Percentiles rank a stretch among this genome's conserved stretches.
These are phyloP conservation scores for Pseudocercospora eumusae DNA, from an alignment of 2,329 filamentous ascomycete species.

Conservation along the genomic window DNA sequence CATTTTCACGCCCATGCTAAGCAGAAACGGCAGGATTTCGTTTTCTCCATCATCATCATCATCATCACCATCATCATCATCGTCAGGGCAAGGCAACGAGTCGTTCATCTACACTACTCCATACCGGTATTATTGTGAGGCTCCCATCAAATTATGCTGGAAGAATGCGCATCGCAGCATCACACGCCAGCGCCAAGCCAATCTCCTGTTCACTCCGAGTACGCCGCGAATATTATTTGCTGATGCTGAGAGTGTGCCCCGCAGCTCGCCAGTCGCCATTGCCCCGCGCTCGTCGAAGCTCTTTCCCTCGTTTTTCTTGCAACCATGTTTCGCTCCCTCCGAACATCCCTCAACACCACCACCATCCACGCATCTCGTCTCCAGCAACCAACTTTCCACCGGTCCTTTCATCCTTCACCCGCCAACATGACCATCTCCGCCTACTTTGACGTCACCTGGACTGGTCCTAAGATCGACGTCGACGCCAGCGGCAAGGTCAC, in stretches of 20 bases:
- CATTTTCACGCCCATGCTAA: conserved; percentile 8
- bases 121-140: too few species aligned
- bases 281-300: conserved; percentile 7
- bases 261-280: background rate
- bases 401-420: conserved; percentile 64
- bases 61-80: too few species aligned
- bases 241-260: background rate
- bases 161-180: too few species aligned
- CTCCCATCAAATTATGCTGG: too few species aligned
- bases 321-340: conserved; percentile 23
- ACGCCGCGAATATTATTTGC: background rate
- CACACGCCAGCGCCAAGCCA: conserved; percentile 1
- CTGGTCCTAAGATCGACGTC: conserved; percentile 69
- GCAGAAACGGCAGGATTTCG: conserved; percentile 1
- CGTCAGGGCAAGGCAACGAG: too few species aligned
- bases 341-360: conserved; percentile 31
- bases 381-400: conserved; percentile 40
- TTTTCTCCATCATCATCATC: conserved; percentile 17
- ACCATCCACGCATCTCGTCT: conserved; percentile 35
- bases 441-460: conserved; percentile 55
- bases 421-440: conserved; percentile 74
- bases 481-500: conserved; percentile 56
- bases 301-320: background rate
- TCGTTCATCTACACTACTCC: too few species aligned
- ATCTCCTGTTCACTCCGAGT: background rate